phyloP scores from a whole-genome alignment of 805 yeast genomes.

The Yamadazyma tumulicola region DNA sequence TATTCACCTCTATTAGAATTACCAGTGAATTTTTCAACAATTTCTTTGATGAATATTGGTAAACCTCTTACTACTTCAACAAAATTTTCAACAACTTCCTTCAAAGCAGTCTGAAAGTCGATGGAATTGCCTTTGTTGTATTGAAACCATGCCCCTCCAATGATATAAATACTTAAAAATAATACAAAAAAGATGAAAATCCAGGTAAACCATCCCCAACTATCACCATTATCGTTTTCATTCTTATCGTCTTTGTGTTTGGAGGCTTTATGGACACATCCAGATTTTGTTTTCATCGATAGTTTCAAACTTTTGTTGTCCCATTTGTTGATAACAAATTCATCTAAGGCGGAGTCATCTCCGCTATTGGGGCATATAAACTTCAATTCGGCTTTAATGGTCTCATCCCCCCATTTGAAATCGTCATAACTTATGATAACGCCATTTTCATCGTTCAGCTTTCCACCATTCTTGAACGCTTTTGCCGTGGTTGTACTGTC shows the following conservation, averaged over 20 bases:
- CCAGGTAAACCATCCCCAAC: conserved; percentile 85
- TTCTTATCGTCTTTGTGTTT: conserved; percentile 26
- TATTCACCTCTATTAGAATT: conserved; percentile 77
- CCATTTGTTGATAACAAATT: conserved; percentile 33
- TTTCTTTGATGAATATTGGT: conserved; percentile 66
- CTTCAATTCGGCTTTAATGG: conserved; percentile 44
- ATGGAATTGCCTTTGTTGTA: conserved; percentile 67
- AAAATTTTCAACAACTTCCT: conserved; percentile 68
- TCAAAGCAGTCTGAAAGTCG: conserved; percentile 69
- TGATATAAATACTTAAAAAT: conserved; percentile 65
- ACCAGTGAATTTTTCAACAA: conserved; percentile 63
- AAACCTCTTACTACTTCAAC: conserved; percentile 54
- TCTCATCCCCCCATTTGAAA: conserved; percentile 67
- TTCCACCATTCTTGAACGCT: conserved; percentile 25
- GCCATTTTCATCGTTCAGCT: conserved; percentile 23
- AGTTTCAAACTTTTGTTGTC: conserved; percentile 29
- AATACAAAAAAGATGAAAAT: conserved; percentile 71
- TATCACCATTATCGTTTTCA: conserved; percentile 35
- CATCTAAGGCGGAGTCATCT: conserved; percentile 14
- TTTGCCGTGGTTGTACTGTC: conserved; percentile 34
- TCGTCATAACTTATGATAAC: conserved; percentile 43
- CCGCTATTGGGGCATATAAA: conserved; percentile 43
- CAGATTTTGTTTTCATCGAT: conserved; percentile 32
- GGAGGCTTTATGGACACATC: conserved; percentile 31
- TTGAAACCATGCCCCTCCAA: conserved; percentile 73